Conservation (phyloP, 495 filamentous ascomycete species). For the Trichoderma erinaceum region DNA sequence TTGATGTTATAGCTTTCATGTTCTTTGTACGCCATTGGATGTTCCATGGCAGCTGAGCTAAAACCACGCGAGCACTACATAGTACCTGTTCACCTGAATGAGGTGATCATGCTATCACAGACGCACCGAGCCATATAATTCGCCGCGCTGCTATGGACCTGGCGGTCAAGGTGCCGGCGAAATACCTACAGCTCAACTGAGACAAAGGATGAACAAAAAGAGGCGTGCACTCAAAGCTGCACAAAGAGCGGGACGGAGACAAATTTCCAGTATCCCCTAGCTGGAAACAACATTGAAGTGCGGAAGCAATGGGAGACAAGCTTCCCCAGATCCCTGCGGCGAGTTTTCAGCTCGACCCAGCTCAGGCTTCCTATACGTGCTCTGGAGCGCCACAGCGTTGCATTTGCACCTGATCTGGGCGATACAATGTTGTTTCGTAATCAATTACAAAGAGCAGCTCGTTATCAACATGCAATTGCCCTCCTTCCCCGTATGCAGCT, state of each 20-base stretch:
- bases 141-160: too few species aligned
- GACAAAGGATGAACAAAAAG: not conserved
- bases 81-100: too few species aligned
- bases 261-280: not conserved
- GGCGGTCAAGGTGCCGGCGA: too few species aligned
- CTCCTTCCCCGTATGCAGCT: not conserved
- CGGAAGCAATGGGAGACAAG: not conserved
- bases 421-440: too few species aligned
- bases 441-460: too few species aligned
- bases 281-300: not conserved
- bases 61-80: not conserved
- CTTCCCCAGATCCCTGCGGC: too few species aligned
- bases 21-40: conserved; percentile 2
- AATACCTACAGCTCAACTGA: too few species aligned
- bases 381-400: not conserved
- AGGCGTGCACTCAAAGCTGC: not conserved
- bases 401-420: not conserved
- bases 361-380: not conserved
- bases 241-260: not conserved
- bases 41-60: not conserved
- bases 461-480: not conserved
- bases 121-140: too few species aligned
- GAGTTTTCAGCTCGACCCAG: not conserved
- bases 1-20: not conserved
- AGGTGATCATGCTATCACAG: too few species aligned